Evolutionary conservation across 1,139 yeast species (phyloP), one percentile per base, ranked within the genome.

Genomic region (Suhomyces panamericanus): DNA sequence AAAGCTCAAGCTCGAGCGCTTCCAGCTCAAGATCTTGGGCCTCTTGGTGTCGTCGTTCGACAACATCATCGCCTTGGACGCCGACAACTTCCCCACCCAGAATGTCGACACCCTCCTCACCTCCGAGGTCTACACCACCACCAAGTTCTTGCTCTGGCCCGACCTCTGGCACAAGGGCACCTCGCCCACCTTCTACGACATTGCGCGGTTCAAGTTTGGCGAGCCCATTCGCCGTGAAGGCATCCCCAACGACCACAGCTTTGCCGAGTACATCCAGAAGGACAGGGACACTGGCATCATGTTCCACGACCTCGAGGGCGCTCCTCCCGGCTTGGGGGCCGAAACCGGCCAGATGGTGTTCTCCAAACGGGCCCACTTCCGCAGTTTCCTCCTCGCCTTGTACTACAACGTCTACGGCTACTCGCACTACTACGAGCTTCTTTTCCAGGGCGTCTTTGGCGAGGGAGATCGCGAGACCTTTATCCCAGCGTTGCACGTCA

Each of bases 391-490:
- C 14, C 55, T 69, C 29, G 51, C 70, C 4, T 50, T 69, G 22
- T 69, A 67, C 53, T 69, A 69, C 47, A 69, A 66, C 47, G 49
- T 66, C 16, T 57, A 60, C 43, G 66, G 69, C 0, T 56, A 57
- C 24, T 47, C 54, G 7, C 63, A 60, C 47, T 69, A 63, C 50
- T 64, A 67, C 49, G 57, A 60, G 24, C 56, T 70, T 48, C 48
- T 70, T 7, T 67, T 62, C 52, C 75, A 68, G 54, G 75, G 74
- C 12, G 65, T 65, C 1, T 64, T 61, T 14, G 73, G 73, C 2
- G 60, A 56, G 32, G 74, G 75, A 15, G 76, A 70, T 48, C 60
- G 70, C 42, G 76, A 70, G 43, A 67, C 75, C 1, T 62, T 67
- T 38, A 57, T 68, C 10, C 73, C 74, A 2, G 75, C 75, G 4